Conservation (phyloP, 2,329 filamentous ascomycete species). For the Xylaria sp. region DNA sequence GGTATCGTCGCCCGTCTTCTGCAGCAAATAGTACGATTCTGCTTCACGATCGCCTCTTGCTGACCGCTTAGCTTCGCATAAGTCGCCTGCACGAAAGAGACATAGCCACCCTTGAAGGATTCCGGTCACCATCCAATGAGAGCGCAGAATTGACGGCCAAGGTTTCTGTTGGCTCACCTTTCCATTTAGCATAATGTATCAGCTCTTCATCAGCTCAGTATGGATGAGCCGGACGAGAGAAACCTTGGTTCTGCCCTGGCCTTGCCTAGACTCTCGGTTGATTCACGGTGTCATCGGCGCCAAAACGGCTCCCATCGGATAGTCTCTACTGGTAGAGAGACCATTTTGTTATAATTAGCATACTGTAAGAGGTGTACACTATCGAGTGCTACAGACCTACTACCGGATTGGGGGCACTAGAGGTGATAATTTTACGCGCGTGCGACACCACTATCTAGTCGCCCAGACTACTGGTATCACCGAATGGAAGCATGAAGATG, state of each 20-base stretch:
- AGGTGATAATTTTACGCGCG: constrained; percentile 19
- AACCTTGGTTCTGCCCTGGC: constrained; percentile 22
- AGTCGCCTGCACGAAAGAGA: constrained; percentile 39
- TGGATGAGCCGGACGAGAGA: constrained; percentile 9
- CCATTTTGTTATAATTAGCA: constrained; percentile 23
- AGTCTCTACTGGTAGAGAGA: constrained; percentile 14
- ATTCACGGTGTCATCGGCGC: constrained; percentile 32
- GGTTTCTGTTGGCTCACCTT: constrained; percentile 18
- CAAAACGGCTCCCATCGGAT: constrained; percentile 21
- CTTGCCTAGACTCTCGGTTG: constrained; percentile 28
- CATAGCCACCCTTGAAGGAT: constrained; percentile 33
- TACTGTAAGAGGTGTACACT: not conserved
- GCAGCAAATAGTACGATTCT: constrained; percentile 28
- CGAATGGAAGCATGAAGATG: not conserved
- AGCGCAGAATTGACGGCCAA: constrained; percentile 12
- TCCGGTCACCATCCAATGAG: constrained; percentile 34
- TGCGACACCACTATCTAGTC: constrained; percentile 12
- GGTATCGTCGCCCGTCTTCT: constrained; percentile 30
- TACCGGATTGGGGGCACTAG: constrained; percentile 3
- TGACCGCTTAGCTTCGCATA: constrained; percentile 33
- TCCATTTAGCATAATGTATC: constrained; percentile 1
- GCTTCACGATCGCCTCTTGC: constrained; percentile 26
- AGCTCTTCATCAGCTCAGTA: not conserved
- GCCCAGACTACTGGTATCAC: constrained; percentile 15
- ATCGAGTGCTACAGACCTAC: constrained; percentile 8